Percentiles rank a stretch among this genome's conserved stretches.
phyloP scores from a whole-genome alignment of 768 basidiomycete species.

The Lactarius sp. region DNA sequence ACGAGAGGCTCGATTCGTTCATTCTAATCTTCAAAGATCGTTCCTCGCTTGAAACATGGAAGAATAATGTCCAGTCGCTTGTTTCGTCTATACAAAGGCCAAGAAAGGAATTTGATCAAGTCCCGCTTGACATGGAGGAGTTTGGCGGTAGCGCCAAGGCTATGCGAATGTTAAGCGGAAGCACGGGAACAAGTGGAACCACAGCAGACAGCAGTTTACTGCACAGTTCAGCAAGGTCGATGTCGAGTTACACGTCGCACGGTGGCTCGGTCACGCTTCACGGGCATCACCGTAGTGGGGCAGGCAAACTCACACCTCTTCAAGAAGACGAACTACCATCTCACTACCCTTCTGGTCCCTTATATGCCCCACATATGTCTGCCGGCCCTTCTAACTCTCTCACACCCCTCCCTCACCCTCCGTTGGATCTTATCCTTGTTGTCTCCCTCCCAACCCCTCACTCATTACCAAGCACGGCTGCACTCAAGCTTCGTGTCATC shows the following conservation, averaged over 20 bases:
- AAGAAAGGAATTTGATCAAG: slow-evolving; percentile 34
- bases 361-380: slow-evolving; percentile 53
- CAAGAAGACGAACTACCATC: slow-evolving; percentile 23
- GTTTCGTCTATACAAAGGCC: slow-evolving; percentile 63
- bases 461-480: slow-evolving; percentile 70
- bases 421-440: slow-evolving; percentile 89
- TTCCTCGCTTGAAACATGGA: slow-evolving; percentile 87
- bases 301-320: slow-evolving; percentile 26
- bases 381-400: slow-evolving; percentile 76
- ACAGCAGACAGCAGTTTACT: slow-evolving; percentile 63
- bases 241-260: slow-evolving; percentile 66
- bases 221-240: slow-evolving; percentile 56
- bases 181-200: slow-evolving; percentile 51
- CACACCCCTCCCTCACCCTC: slow-evolving; percentile 75
- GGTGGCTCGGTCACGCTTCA: slow-evolving; percentile 25
- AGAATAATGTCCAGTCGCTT: slow-evolving; percentile 71
- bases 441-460: slow-evolving; percentile 76
- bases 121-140: slow-evolving; percentile 46
- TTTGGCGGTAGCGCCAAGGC: slow-evolving; percentile 75
- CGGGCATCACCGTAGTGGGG: slow-evolving; percentile 8
- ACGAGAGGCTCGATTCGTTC: slow-evolving; percentile 88
- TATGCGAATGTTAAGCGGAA: slow-evolving; percentile 75
- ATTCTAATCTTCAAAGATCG: slow-evolving; percentile 94
- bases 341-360: slow-evolving; percentile 11
- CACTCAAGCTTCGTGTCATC: slow-evolving; percentile 86